Base-by-base conservation (phyloP, 257 asterid genomes). In the Solanum arcanum region DNA sequence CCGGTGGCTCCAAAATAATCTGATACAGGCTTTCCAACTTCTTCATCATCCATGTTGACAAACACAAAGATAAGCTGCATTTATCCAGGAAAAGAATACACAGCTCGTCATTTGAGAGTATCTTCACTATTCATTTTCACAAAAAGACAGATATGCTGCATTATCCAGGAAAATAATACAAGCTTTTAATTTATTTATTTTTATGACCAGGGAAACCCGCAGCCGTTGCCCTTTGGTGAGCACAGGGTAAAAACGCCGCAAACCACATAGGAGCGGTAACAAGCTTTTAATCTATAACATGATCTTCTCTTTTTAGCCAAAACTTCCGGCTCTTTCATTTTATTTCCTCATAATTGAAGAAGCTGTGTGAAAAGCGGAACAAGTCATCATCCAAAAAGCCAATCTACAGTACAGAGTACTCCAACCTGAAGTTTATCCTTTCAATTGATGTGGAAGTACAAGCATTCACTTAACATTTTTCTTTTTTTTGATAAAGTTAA, bases 1-100 rank as follows among this genome's bases (percentile, higher is more conserved):
- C 95, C 98, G 8, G 93, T 90, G 86, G 96, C 89, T 81, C 99
- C 99, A 91, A 97, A 96, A 89, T 93, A 96, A 86, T 96, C 96
- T 37, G 99, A 97, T 41, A 97, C 98, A 5, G 99, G 98, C 90
- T 87, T 93, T 89, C 99, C 99, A 35, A 89, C 94, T 81, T 95
- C 99, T 89, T 95, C 98, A 91, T 96, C 91, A 91, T 92, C 99
- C 91, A 91, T 75, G 83, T 94, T 93, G 92, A 96, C 95, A 82
- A 91, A 86, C 14, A 97, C 98, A 87, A 94, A 97, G 84, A 96
- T 49, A 89, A 97, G 94, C 99, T 97, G 96, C 94, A 92, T 64
- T 83, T 83, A 86, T 78, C 49, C 21, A 72, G 27, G 35, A 84
- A 31, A 87, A 90, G 21, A 87, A 76, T 86, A 25, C 90, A 86